These are phyloP conservation scores for Bocquillonia castaneifolia DNA, from an alignment of 441 rosid genomes.

Conservation along the genomic window DNA sequence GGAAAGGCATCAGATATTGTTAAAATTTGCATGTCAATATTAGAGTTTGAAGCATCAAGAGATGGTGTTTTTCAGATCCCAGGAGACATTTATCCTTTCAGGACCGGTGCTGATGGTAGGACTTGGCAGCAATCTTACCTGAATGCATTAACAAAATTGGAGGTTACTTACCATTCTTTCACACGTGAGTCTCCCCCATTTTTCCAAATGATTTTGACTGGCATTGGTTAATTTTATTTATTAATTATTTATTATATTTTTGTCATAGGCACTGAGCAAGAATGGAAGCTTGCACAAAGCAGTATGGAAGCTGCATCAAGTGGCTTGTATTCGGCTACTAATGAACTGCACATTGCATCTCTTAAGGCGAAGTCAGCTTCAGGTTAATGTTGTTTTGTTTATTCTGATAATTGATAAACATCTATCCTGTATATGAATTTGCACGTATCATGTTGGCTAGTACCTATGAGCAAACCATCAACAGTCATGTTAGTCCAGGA, in stretches of 20 bases:
- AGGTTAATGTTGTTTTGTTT: constrained; percentile 45
- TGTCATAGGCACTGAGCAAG: constrained; percentile 67
- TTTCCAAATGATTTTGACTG: constrained; percentile 15
- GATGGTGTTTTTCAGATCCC: constrained; percentile 72
- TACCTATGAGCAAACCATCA: no score
- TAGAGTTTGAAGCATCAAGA: constrained; percentile 94
- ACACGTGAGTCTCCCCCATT: constrained; percentile 51
- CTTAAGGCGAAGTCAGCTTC: constrained; percentile 87
- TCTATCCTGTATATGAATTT: constrained; percentile 7
- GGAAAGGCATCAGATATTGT: constrained; percentile 78
- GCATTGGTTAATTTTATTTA: constrained; percentile 18
- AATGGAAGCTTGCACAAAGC: constrained; percentile 85
- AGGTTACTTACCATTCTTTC: constrained; percentile 74
- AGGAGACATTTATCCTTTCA: constrained; percentile 46
- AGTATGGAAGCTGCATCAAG: constrained; percentile 80
- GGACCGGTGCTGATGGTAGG: constrained; percentile 51
- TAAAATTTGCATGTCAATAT: constrained; percentile 68
- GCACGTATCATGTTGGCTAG: constrained; percentile 5
- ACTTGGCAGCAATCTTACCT: constrained; percentile 82
- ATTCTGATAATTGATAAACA: constrained; percentile 5
- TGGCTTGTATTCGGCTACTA: constrained; percentile 70
- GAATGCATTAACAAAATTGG: constrained; percentile 67
- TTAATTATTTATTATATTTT: no score
- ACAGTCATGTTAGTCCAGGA: not conserved
- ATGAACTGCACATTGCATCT: constrained; percentile 73